Base-by-base conservation (phyloP, 371 early-diverging fungal species). In the Lichtheimia ornata region DNA sequence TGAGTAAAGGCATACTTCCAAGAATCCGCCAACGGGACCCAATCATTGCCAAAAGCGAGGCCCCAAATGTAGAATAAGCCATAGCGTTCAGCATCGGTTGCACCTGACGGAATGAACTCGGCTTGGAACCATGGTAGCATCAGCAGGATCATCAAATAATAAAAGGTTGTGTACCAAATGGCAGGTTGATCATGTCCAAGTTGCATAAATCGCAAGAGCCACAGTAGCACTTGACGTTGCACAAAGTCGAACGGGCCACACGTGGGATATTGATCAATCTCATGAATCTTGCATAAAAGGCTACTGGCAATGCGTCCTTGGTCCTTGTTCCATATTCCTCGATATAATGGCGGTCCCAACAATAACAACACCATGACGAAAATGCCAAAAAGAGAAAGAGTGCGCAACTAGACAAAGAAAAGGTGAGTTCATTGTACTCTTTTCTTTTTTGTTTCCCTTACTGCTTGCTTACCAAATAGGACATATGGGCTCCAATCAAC, bases 1-100 rank as follows among this genome's bases (percentile, higher is more conserved):
- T 77, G 70, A 56, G 71, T 73, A 4, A 77, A 64, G 0, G 80
- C 76, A 72, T 72, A 82, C 57, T 88, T 73, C 91, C 91, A 94
- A 0, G 94, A 91, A 65, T 94, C 94, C 17, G 85, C 76, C 59
- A 91, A 72, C 0, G 94, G 94, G 0, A 88, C 73, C 92, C 93
- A 94, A 14, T 64, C 65, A 1, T 79, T 76, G 1, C 60, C 69
- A 65, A 72, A 62, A 25, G 54, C 56, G 27, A 91, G 76, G 1
- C 90, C 88, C 66, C 81, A 86, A 17, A 86, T 61, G 63, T 85
- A 86, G 56, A 88, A 84, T 12, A 64, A 72, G 4, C 85, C 85
- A 44, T 73, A 75, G 1, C 81, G 74, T 18, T 77, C 74, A 1
- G 67, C 70, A 5, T 67, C 59, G 3, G 53, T 64, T 6, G 62